Base-by-base conservation (phyloP, 2,329 filamentous ascomycete species). In the Phialophora verrucosa region DNA sequence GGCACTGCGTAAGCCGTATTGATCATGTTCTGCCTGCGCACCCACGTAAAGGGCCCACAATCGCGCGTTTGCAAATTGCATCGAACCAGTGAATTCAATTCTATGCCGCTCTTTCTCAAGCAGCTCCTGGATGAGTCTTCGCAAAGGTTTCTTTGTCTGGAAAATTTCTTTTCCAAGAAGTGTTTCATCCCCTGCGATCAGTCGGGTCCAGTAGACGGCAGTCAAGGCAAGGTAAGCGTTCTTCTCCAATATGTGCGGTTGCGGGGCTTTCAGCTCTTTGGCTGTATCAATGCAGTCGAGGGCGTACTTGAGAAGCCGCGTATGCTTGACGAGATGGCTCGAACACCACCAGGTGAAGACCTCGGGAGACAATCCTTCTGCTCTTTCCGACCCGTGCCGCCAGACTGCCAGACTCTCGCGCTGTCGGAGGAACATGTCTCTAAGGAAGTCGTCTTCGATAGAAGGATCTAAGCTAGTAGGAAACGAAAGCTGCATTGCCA, bases 341-440 rank as follows among this genome's bases (percentile, higher is more conserved):
- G 58, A 60, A 51, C 58, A 60, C 58, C 58, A 60, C 58, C 58
- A 60, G 10, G 58, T 60, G 25, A 60, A 60, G 42, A 60, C 58
- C 5, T 42, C 58, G 23, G 58, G 44, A 25, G 58, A 25, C 14
- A 60, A 44, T 14, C 58, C 58, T 11, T 60, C 44, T 6, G 38
- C 58, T 38, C 47, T 60, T 51, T 51, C 44, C 8, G 58, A 60
- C 7, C 58, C 58, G 27, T 60, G 58, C 31, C 44, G 44, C 58
- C 58, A 60, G n/a, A 60, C 58, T 2, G 44, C 58, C 14, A 60
- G 58, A 11, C 58, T 27, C 35, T 60, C 58, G 44, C 58, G 58
- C 44, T 60, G 25, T 49, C 23, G 58, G 11, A 60, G 17, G 27
- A 60, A 60, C 58, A 60, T 60, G n/a, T 50, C 29, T 12, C 8